These are phyloP conservation scores for Ophiognomonia clavigignenti-juglandacearum DNA, from an alignment of 2,329 filamentous ascomycete genomes.

Conservation along the genomic window DNA sequence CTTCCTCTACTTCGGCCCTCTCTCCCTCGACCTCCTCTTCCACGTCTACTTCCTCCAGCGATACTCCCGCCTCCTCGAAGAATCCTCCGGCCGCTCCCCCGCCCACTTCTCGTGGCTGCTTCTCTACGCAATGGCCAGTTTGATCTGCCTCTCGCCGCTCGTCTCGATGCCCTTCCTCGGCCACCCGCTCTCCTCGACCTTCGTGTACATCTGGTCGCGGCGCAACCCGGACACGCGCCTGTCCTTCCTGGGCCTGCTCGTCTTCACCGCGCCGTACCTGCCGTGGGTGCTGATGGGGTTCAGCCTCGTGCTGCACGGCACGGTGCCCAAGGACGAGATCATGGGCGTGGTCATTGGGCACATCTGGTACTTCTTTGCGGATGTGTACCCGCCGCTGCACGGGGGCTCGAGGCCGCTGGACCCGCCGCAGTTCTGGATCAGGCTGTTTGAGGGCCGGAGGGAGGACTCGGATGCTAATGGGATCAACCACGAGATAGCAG, in stretches of 20 bases:
- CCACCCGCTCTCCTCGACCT: slow-evolving; percentile 83
- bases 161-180: slow-evolving; percentile 92
- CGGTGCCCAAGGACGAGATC: slow-evolving; percentile 90
- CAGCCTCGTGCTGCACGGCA: slow-evolving; percentile 84
- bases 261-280: slow-evolving; percentile 90
- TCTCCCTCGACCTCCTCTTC: slow-evolving; percentile 91
- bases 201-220: slow-evolving; percentile 97
- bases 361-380: slow-evolving; percentile 96
- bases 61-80: slow-evolving; percentile 91
- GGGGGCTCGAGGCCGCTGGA: slow-evolving; percentile 80
- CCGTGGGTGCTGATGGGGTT: slow-evolving; percentile 96
- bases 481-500: slow-evolving; percentile 59
- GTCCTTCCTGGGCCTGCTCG: slow-evolving; percentile 81
- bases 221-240: slow-evolving; percentile 88
- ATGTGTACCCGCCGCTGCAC: slow-evolving; percentile 91
- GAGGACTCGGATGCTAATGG: slow-evolving; percentile 44
- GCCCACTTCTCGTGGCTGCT: slow-evolving; percentile 95
- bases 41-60: slow-evolving; percentile 98
- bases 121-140: slow-evolving; percentile 73
- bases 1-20: slow-evolving; percentile 94
- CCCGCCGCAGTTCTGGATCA: slow-evolving; percentile 84
- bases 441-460: slow-evolving; percentile 66
- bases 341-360: slow-evolving; percentile 93
- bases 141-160: slow-evolving; percentile 78
- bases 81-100: slow-evolving; percentile 84